Conservation (phyloP, 768 basidiomycete species). For the Dioszegia hungarica region DNA sequence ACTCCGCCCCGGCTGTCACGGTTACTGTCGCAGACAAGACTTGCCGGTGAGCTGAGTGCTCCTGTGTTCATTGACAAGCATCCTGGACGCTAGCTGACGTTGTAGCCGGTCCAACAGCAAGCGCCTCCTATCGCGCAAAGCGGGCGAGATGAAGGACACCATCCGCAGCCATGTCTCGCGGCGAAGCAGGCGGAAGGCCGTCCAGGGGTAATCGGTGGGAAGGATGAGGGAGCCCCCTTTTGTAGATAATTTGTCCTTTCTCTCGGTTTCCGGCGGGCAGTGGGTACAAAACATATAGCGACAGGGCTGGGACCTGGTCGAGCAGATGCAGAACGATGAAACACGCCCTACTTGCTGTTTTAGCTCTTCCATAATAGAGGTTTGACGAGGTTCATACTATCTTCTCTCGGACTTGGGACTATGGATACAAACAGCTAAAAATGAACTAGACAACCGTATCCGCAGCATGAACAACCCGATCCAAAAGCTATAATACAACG, state of each 20-base stretch:
- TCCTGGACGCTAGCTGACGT: background rate
- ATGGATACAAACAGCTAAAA: too few relatives aligned
- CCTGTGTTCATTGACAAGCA: background rate
- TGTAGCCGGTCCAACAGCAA: background rate
- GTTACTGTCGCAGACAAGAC: background rate
- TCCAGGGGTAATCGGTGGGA: background rate
- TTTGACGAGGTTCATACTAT: too few relatives aligned
- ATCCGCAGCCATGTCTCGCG: background rate
- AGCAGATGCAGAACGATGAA: background rate
- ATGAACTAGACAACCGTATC: too few relatives aligned
- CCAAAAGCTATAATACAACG: too few relatives aligned
- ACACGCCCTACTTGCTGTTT: too few relatives aligned
- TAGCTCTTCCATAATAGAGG: too few relatives aligned
- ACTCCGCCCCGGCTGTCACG: background rate
- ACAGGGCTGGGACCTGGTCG: background rate
- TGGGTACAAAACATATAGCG: background rate
- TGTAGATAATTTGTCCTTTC: too few relatives aligned
- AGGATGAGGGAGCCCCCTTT: background rate
- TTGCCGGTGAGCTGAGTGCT: slow-evolving; percentile 1
- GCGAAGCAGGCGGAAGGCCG: background rate
- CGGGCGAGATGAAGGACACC: background rate
- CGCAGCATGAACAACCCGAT: background rate
- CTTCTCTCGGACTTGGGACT: too few relatives aligned
- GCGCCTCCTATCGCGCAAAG: background rate
- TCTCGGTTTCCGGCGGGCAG: background rate